Evolutionary conservation across 2,329 filamentous ascomycete genomes (phyloP).

Genomic region (Cercospora berteroae): DNA sequence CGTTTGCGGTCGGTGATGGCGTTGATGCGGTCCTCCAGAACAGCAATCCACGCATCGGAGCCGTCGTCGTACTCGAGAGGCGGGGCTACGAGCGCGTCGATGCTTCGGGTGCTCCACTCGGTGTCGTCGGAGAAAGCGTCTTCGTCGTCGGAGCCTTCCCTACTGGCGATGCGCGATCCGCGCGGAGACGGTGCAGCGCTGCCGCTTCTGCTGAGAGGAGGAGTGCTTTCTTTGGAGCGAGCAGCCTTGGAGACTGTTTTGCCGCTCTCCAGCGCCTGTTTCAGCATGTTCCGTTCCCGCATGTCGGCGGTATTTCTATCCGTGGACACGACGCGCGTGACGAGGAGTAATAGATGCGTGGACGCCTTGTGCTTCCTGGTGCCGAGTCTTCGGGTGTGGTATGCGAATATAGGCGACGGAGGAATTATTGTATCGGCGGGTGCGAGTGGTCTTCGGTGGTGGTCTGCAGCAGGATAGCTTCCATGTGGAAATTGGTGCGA

Average conservation of each 20-base stretch:
- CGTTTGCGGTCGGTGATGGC: conserved; percentile 76
- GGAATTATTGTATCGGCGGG: conserved; percentile 24
- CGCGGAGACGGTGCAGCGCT: conserved; percentile 59
- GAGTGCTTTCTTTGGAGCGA: conserved; percentile 55
- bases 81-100: conserved; percentile 60
- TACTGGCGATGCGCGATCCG: conserved; percentile 60
- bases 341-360: not conserved
- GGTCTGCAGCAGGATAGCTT: conserved; percentile 2
- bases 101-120: conserved; percentile 61
- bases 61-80: conserved; percentile 53
- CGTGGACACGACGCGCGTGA: not conserved
- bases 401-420: not conserved
- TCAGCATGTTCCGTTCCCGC: conserved; percentile 45
- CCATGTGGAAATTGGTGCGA: not conserved
- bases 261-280: conserved; percentile 68
- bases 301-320: conserved; percentile 1
- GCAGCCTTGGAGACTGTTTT: conserved; percentile 72
- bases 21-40: conserved; percentile 64
- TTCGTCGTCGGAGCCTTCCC: conserved; percentile 63
- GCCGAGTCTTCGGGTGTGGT: not conserved
- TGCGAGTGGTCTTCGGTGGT: conserved; percentile 19
- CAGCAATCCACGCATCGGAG: conserved; percentile 59
- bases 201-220: conserved; percentile 57
- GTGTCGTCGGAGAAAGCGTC: conserved; percentile 59
- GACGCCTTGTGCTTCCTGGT: not conserved